Evolutionary conservation across 192 early-diverging fungal genomes (phyloP), one percentile per base, ranked within the genome.

Genomic region (Coemansia reversa): DNA sequence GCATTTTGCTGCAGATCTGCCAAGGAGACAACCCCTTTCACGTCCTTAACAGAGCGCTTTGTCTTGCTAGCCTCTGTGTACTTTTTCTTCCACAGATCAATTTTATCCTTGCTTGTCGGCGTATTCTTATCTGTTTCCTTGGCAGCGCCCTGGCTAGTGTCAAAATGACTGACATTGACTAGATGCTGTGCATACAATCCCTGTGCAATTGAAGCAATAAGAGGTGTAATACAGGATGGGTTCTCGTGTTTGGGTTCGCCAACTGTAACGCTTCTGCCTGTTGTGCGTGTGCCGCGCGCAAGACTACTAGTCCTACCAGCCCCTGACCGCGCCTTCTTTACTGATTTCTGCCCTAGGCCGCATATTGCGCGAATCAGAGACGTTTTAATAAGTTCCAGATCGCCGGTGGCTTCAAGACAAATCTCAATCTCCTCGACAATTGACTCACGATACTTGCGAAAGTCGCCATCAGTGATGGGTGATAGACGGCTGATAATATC

Each of bases 111-210:
- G 42, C 32, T 63, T n/a, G 24, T n/a, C 14, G 50, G 16, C 5
- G n/a, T 54, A 45, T 23, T 32, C 18, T 56, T 18, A 19, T 54
- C 20, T 35, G 35, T 56, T 20, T 11, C 51, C 27, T 30, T 28
- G 32, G 28, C 18, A 11, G 69, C 23, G 6, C 51, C 25, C 9
- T 23, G 28, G 12, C 18, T 53, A 18, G 49, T 49, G 23, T 63
- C 52, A 25, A 69, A 73, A 30, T 59, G 52, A 29, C 66, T 76
- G 50, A 77, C 72, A 18, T 65, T 71, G 5, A 79, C 59, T 4
- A 84, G 51, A 32, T 77, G 66, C 53, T 76, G 65, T 4, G 71
- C 70, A 59, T 81, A 84, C 11, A 84, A 64, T 3, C 70, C 72
- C 55, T 73, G 62, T 58, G 79, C 78, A 39, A 84, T 74, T 4